Conservation (phyloP, 495 filamentous ascomycete genomes). For the Parachaetomium inaequale region DNA sequence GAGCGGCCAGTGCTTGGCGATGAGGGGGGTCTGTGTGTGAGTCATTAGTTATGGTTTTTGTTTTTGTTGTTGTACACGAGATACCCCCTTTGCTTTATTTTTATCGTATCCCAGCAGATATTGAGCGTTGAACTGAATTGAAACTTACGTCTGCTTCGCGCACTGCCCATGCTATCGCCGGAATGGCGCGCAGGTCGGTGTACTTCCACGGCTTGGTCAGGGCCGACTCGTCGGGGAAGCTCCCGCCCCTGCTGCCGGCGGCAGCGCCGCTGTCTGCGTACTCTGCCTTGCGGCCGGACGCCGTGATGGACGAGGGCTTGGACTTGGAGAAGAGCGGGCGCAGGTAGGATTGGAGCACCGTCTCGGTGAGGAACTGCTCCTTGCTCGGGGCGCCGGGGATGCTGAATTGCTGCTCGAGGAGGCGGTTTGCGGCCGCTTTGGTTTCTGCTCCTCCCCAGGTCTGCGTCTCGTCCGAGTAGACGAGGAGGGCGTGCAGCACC, state of each 20-base stretch:
- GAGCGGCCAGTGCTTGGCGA: conserved; percentile 62
- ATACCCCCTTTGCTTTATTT: conserved; percentile 3
- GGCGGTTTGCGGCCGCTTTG: conserved; percentile 29
- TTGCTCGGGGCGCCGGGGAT: conserved; percentile 6
- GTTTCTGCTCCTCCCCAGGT: conserved; percentile 51
- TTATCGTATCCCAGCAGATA: too few species aligned
- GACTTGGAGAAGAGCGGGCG: conserved; percentile 68
- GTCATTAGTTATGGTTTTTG: conserved; percentile 1
- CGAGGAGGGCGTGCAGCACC: conserved; percentile 33
- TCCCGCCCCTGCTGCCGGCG: conserved; percentile 31
- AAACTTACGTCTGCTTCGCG: conserved; percentile 45
- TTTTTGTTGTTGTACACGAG: neutral
- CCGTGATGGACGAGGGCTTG: conserved; percentile 59
- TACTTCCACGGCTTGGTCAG: conserved; percentile 75
- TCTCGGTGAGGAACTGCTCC: conserved; percentile 48
- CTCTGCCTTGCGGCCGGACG: conserved; percentile 56
- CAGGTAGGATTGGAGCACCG: conserved; percentile 52
- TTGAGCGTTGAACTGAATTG: neutral
- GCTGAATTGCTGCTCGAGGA: conserved; percentile 45
- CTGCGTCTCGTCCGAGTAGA: conserved; percentile 49
- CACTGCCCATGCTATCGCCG: conserved; percentile 66
- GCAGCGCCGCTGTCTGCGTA: conserved; percentile 43
- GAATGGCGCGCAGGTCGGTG: conserved; percentile 54
- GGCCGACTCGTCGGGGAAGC: conserved; percentile 44
- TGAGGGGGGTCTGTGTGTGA: conserved; percentile 16